Evolutionary conservation across 345 rosid species (phyloP).

Genomic region (Firmiana major): DNA sequence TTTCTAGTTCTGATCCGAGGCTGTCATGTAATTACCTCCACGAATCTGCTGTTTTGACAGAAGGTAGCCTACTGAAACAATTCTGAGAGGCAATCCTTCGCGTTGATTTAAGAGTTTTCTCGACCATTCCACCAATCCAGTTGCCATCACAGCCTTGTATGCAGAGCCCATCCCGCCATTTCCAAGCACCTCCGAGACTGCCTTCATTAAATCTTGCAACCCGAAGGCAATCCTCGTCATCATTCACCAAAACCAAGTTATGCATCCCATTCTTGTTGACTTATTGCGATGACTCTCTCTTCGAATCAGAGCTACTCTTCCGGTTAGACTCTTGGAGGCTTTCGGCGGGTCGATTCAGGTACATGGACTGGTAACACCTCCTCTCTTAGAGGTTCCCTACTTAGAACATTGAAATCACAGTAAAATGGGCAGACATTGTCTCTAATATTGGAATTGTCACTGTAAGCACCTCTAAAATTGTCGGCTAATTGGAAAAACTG

Average conservation of each 20-base stretch:
- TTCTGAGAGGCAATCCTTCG: background rate
- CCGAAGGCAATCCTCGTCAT: constrained; percentile 62
- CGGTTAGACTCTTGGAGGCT: constrained; percentile 24
- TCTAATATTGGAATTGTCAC: constrained; percentile 64
- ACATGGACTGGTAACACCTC: constrained; percentile 33
- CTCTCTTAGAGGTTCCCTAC: constrained; percentile 38
- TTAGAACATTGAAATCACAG: constrained; percentile 66
- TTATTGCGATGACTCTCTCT: constrained; percentile 23
- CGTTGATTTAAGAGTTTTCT: background rate
- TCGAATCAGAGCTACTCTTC: constrained; percentile 2
- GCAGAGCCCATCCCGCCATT: constrained; percentile 88
- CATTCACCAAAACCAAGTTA: constrained; percentile 58
- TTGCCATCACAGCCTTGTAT: constrained; percentile 72
- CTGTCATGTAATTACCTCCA: constrained; percentile 30
- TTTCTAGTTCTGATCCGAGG: constrained; percentile 26
- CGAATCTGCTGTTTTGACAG: constrained; percentile 12
- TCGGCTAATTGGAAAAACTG: constrained; percentile 69
- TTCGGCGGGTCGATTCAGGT: constrained; percentile 28
- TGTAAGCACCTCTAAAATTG: constrained; percentile 82
- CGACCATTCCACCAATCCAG: background rate
- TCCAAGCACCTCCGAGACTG: constrained; percentile 85
- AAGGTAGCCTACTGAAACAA: background rate
- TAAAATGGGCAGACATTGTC: constrained; percentile 90
- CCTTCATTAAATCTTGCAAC: constrained; percentile 81
- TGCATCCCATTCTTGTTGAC: constrained; percentile 25